Percentiles rank a stretch among this genome's conserved stretches.
Conservation (phyloP, 1,284 basidiomycete species). For the Ustilago bromivora region DNA sequence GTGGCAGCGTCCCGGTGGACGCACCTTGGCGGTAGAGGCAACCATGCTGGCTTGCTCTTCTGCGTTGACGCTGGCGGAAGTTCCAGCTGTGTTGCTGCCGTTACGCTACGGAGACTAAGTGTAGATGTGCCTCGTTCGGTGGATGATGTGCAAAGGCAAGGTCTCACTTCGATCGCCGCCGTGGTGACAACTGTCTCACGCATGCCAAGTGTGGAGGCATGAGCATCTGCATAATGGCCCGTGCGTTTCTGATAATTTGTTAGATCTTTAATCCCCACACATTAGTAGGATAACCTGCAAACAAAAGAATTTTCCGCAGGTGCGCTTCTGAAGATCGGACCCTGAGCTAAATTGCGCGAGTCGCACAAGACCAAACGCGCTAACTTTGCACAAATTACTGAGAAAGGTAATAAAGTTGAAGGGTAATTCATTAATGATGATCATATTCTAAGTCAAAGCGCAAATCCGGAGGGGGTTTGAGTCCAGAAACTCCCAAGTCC, state of each 20-base stretch:
- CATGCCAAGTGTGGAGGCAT: neutral
- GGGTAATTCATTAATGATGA: too few relatives aligned
- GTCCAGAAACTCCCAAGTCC: too few relatives aligned
- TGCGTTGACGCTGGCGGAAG: neutral
- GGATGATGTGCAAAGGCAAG: neutral
- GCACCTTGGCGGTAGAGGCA: constrained; percentile 17
- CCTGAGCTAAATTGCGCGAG: neutral
- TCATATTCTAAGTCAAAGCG: too few relatives aligned
- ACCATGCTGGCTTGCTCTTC: constrained; percentile 5
- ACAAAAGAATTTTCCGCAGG: too few relatives aligned
- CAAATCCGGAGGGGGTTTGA: too few relatives aligned
- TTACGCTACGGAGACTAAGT: neutral
- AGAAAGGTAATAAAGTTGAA: too few relatives aligned
- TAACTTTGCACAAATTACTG: too few relatives aligned
- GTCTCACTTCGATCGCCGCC: neutral
- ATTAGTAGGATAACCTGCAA: too few relatives aligned
- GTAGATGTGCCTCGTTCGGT: neutral
- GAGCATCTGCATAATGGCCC: too few relatives aligned
- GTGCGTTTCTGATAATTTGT: too few relatives aligned
- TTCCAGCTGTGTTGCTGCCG: neutral
- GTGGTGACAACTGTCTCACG: neutral
- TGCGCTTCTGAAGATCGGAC: neutral
- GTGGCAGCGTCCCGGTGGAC: constrained; percentile 52
- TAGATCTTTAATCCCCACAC: too few relatives aligned
- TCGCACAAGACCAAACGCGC: neutral